A percentile compares a stretch with the other conserved stretches of the same genome.
Conservation (phyloP, 2,329 filamentous ascomycete genomes). For the Venturia effusa region DNA sequence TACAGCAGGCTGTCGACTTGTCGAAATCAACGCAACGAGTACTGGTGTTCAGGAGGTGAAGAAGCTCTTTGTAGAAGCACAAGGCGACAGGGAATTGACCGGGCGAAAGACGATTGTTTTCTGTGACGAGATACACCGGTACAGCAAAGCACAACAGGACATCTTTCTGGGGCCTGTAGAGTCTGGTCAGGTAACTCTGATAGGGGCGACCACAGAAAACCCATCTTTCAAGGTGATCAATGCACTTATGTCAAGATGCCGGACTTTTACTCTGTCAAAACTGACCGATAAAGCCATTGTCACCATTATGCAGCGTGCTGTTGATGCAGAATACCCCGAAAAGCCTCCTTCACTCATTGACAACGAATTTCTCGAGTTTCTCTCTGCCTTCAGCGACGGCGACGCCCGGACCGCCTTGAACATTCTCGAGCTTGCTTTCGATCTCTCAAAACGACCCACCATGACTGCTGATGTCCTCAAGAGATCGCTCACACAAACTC, state of each 20-base stretch:
- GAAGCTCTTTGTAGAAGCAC: constrained; percentile 78
- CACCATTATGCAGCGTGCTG: constrained; percentile 64
- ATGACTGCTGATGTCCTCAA: constrained; percentile 72
- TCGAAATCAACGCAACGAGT: constrained; percentile 91
- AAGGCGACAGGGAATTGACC: constrained; percentile 66
- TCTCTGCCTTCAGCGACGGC: constrained; percentile 79
- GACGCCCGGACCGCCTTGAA: constrained; percentile 91
- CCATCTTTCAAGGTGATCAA: constrained; percentile 87
- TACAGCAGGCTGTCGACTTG: constrained; percentile 72
- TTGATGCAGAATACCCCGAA: constrained; percentile 28
- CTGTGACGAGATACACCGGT: constrained; percentile 92
- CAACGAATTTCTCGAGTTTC: constrained; percentile 65
- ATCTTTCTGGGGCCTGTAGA: constrained; percentile 91
- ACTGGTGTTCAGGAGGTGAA: constrained; percentile 85
- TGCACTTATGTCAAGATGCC: constrained; percentile 77
- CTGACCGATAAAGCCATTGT: constrained; percentile 62
- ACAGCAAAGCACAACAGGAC: constrained; percentile 87
- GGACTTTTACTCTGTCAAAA: constrained; percentile 77
- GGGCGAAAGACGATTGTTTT: constrained; percentile 92
- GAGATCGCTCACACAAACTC: constrained; percentile 71
- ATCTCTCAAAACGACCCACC: constrained; percentile 52
- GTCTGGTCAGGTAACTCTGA: constrained; percentile 77
- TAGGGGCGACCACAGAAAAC: constrained; percentile 95
- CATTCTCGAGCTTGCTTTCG: constrained; percentile 79
- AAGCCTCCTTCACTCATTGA: constrained; percentile 53